phyloP scores from a whole-genome alignment of 306 rosid species.

The Dalbergia oliveri region DNA sequence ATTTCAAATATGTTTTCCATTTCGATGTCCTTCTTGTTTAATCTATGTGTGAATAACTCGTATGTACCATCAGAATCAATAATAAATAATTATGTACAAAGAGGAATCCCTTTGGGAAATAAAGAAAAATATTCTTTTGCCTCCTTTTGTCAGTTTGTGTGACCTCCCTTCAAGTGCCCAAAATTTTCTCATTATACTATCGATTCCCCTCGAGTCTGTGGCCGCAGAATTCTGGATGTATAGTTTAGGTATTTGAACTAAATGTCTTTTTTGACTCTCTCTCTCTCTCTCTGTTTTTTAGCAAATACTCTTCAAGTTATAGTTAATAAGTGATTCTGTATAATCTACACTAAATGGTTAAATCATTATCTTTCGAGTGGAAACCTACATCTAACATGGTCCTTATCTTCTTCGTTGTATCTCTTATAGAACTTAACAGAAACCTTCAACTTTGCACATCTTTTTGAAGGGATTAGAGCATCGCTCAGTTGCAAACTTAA shows the following conservation, averaged over 20 bases:
- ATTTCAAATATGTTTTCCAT: neutral
- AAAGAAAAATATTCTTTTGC: neutral
- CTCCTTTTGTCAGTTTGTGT: constrained; percentile 3
- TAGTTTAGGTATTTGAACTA: neutral
- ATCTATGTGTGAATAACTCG: neutral
- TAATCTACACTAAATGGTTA: constrained; percentile 10
- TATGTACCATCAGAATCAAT: neutral
- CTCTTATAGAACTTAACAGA: neutral
- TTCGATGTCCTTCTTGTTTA: constrained; percentile 9
- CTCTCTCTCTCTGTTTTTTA: neutral
- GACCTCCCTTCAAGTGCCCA: constrained; percentile 9
- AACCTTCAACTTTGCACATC: constrained; percentile 6
- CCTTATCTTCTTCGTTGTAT: constrained; percentile 6
- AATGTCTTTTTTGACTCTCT: neutral
- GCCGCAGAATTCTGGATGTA: neutral
- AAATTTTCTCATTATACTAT: neutral
- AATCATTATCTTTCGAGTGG: neutral
- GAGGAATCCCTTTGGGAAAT: constrained; percentile 4
- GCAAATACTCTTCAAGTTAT: neutral
- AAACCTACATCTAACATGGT: neutral
- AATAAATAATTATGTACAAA: neutral
- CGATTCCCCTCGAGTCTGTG: neutral
- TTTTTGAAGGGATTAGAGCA: neutral
- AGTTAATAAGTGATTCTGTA: constrained; percentile 6
- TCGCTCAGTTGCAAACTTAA: constrained; percentile 39